A percentile compares a stretch with the other conserved stretches of the same genome.
These are phyloP conservation scores for Triangularia verruculosa DNA, from an alignment of 2,329 filamentous ascomycete genomes.

Conservation along the genomic window DNA sequence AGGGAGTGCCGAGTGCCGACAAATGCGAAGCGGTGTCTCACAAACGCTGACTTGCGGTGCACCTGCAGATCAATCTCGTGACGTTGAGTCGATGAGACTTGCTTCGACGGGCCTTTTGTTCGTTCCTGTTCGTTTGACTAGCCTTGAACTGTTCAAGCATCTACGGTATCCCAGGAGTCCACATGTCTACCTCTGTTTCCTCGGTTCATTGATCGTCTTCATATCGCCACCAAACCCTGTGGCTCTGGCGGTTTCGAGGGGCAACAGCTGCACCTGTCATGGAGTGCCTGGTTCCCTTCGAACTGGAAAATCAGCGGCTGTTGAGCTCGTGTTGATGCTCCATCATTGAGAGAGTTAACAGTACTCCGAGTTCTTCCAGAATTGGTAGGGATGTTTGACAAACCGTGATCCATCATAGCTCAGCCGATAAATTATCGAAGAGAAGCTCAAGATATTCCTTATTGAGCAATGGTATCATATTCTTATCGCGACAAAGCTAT, in stretches of 20 bases:
- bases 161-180: too few species aligned
- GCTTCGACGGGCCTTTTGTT: neutral
- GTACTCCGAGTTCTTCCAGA: neutral
- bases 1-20: neutral
- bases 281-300: neutral
- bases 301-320: neutral
- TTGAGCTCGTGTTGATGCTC: neutral
- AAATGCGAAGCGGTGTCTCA: neutral
- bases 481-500: neutral
- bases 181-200: neutral
- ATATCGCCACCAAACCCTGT: neutral
- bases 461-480: neutral
- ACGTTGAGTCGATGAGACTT: neutral
- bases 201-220: neutral
- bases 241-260: neutral
- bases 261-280: neutral
- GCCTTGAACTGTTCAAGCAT: neutral
- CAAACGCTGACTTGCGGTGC: neutral
- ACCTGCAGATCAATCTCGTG: neutral
- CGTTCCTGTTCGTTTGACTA: neutral
- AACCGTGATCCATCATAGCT: neutral
- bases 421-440: neutral
- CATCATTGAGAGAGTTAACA: neutral
- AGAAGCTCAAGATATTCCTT: neutral
- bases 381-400: neutral